Evolutionary conservation across 257 asterid species (phyloP), one percentile per base, ranked within the genome.

Genomic region (Mitragyna speciosa): DNA sequence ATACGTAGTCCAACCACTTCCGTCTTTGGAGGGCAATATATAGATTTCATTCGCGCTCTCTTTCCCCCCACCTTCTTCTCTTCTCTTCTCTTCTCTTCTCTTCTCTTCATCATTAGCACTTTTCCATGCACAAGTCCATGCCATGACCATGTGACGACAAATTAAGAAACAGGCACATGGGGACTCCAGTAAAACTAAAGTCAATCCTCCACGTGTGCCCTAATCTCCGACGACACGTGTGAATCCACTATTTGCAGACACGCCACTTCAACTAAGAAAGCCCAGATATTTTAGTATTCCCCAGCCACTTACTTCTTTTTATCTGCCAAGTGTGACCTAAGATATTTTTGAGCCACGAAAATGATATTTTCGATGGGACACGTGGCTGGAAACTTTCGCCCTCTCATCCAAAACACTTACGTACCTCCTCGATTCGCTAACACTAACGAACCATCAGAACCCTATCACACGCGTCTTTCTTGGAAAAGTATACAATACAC

Each of bases 291-390:
- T 45, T 22, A 59, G 2, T 28, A 59, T 14, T 59, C 66, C 41
- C 14, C 66, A 24, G 14, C 66, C 66, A n/a, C 66, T 59, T 22
- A 24, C 66, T 59, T 59, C 66, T 59, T 59, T 5, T 24, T 3
- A 12, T 12, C 36, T 24, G 70, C 78, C 70, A 75, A 41, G 70
- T 75, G 22, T 5, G 5, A n/a, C 26, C 24, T 7, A 51, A 72
- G 73, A 84, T 75, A 84, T 79, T 80, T 79, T 36, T 73, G 65
- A 22, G 12, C 56, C 71, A 73, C 49, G 58, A 79, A 30, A 72
- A 30, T 78, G 78, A 81, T 81, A 78, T 77, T 84, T 75, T 61
- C 51, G 43, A 31, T 2, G 8, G 77, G 39, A 61, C 77, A 84
- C 85, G 87, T 84, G 85, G 47, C 77, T 12, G 41, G 0, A 19